Evolutionary conservation across 2,329 filamentous ascomycete species (phyloP).

Genomic region (Colletotrichum truncatum): DNA sequence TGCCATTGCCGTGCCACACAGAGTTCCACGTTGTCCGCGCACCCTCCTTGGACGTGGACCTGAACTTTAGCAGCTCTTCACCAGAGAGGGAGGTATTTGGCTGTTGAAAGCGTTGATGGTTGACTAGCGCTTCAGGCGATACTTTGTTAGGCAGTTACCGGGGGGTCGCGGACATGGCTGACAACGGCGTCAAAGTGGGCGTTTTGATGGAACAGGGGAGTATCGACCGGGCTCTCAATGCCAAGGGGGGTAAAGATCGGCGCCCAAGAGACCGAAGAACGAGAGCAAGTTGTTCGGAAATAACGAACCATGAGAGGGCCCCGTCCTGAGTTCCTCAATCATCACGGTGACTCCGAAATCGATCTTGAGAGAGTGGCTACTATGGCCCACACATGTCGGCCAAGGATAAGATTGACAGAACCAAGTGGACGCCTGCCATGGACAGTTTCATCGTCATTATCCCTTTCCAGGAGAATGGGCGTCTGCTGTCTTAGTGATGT

Average conservation of each 20-base stretch:
- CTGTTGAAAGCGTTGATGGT: neutral
- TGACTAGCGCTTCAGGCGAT: conserved; percentile 17
- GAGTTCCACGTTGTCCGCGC: conserved; percentile 1
- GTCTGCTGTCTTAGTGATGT: neutral
- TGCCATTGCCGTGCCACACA: neutral
- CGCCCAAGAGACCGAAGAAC: conserved; percentile 7
- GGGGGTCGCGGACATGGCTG: conserved; percentile 1
- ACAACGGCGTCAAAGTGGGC: conserved; percentile 17
- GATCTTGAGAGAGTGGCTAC: neutral
- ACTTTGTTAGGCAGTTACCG: conserved; percentile 19
- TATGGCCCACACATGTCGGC: conserved; percentile 7
- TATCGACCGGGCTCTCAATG: conserved; percentile 3
- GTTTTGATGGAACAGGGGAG: neutral
- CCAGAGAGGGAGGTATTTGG: conserved; percentile 1
- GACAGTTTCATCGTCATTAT: conserved; percentile 1
- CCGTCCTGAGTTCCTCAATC: conserved; percentile 26
- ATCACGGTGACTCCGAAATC: conserved; percentile 31
- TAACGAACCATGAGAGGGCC: conserved; percentile 17
- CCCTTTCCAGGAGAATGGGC: neutral
- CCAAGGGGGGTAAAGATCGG: conserved; percentile 29
- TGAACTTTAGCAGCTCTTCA: conserved; percentile 6
- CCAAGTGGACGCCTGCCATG: neutral
- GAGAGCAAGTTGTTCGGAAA: conserved; percentile 16
- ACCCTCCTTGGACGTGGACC: neutral
- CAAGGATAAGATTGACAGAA: neutral